Evolutionary conservation across 208 protist species (phyloP), one percentile per base, ranked within the genome.

Genomic region (Acanthamoeba polyphaga): DNA sequence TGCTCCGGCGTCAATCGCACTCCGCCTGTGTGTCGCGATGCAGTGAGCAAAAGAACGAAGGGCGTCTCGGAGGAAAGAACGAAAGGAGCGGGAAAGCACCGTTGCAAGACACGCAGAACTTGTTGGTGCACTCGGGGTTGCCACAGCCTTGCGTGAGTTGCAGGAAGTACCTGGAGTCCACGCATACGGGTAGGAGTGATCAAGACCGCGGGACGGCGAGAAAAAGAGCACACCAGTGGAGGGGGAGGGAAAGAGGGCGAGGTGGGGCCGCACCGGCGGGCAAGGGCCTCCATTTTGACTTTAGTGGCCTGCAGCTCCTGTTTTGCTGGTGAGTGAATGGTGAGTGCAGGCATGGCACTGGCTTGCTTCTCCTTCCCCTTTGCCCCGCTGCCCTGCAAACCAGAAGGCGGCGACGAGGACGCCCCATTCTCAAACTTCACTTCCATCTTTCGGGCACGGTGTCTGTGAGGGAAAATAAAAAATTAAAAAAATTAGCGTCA

Each of bases 81-180:
- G 72, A 80, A 80, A 15, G 6, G 22, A 70, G 64, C 7, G 58
- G 27, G n/a, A 12, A 70, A 12, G 64, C 22, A 92, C 87, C 58
- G 10, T 46, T 3, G n/a, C 87, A 70, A 0, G 87, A 92, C n/a
- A 76, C 17, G 46, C 87, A 92, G 38, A 78, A 92, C 34, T 70
- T 70, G 87, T 92, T 92, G 43, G 60, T 76, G 62, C 87, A 92
- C 55, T 76, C 62, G n/a, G 87, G 62, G 38, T 92, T 58, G 29
- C 87, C 87, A 34, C 87, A 92, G 49, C 87, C 87, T 43, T 92
- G 87, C 27, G 87, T 92, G 62, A 92, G 64, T 38, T 92, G 87
- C 8, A 58, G 55, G 17, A 76, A 92, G 43, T 92, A 92, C 27
- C 87, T 92, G 34, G 3, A 2, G 22, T 1, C 27, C 15, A 76